Evolutionary conservation across 75 land plant genomes (phyloP).

Genomic region (Pseudotsuga menziesii): DNA sequence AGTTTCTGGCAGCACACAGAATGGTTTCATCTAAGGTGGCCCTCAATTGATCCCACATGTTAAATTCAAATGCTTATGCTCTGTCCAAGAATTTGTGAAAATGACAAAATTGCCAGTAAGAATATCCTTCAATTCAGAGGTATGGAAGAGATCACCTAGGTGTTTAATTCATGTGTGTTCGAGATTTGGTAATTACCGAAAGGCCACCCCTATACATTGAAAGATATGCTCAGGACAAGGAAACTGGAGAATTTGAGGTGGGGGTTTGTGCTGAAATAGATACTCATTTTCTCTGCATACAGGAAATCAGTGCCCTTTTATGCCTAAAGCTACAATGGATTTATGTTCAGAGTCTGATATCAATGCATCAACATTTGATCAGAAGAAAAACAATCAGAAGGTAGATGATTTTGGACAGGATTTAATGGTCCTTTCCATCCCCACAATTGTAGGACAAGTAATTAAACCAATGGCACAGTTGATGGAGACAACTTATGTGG

Average conservation of each 20-base stretch:
- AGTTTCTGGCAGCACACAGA: too few relatives aligned
- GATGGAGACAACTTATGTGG: conserved; percentile 85
- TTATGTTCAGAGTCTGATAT: background rate
- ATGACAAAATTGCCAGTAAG: too few relatives aligned
- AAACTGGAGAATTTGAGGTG: background rate
- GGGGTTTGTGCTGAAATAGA: background rate
- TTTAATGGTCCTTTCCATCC: conserved; percentile 55
- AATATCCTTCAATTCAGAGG: too few relatives aligned
- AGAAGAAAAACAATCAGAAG: background rate
- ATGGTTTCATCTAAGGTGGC: too few relatives aligned
- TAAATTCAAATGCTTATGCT: too few relatives aligned
- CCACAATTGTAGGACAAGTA: conserved; percentile 76
- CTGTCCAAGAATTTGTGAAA: too few relatives aligned
- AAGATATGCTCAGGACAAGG: background rate
- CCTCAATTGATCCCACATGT: too few relatives aligned
- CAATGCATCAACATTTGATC: background rate
- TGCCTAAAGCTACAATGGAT: background rate
- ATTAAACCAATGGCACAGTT: conserved; percentile 76
- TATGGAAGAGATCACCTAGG: too few relatives aligned
- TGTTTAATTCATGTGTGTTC: too few relatives aligned
- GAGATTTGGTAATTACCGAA: too few relatives aligned
- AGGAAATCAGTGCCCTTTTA: too few relatives aligned
- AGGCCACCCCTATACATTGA: conserved; percentile 1
- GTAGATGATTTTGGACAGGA: conserved; percentile 21
- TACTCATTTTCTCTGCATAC: background rate